Conservation (phyloP, 345 rosid genomes). For the Microcos paniculata region DNA sequence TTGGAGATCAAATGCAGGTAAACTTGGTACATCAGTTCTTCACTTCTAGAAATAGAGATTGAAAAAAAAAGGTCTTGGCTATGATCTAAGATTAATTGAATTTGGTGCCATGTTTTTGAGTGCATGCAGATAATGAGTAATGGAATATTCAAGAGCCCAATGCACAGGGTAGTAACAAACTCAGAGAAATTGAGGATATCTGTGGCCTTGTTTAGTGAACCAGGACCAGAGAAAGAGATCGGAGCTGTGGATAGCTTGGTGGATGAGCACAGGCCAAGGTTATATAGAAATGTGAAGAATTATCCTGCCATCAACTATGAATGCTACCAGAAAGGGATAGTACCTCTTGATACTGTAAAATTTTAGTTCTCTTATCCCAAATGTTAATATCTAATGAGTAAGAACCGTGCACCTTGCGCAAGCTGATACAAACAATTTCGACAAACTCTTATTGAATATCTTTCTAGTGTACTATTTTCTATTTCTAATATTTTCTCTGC, state of each 20-base stretch:
- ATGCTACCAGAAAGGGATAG: slow-evolving; percentile 38
- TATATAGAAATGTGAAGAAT: slow-evolving; percentile 41
- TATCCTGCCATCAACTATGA: slow-evolving; percentile 40
- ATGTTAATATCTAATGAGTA: neutral
- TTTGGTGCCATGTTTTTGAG: neutral
- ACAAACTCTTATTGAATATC: neutral
- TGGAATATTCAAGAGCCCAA: slow-evolving; percentile 48
- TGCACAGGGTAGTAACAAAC: slow-evolving; percentile 52
- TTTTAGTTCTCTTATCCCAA: neutral
- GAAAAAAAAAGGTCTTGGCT: neutral
- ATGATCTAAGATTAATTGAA: neutral
- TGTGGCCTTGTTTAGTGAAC: slow-evolving; percentile 40
- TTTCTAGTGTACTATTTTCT: neutral
- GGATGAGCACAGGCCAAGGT: slow-evolving; percentile 35
- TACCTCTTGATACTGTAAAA: slow-evolving; percentile 37
- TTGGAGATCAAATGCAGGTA: slow-evolving; percentile 55
- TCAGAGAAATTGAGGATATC: slow-evolving; percentile 37
- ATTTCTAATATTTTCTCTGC: too few relatives aligned
- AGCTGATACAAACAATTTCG: neutral
- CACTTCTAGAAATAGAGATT: neutral
- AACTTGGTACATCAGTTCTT: neutral
- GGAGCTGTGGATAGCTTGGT: slow-evolving; percentile 32
- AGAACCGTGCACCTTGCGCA: neutral
- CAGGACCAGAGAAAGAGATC: slow-evolving; percentile 36
- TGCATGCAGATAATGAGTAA: slow-evolving; percentile 50